These are phyloP conservation scores for Neonectria magnoliae DNA, from an alignment of 2,329 filamentous ascomycete species.

Conservation along the genomic window DNA sequence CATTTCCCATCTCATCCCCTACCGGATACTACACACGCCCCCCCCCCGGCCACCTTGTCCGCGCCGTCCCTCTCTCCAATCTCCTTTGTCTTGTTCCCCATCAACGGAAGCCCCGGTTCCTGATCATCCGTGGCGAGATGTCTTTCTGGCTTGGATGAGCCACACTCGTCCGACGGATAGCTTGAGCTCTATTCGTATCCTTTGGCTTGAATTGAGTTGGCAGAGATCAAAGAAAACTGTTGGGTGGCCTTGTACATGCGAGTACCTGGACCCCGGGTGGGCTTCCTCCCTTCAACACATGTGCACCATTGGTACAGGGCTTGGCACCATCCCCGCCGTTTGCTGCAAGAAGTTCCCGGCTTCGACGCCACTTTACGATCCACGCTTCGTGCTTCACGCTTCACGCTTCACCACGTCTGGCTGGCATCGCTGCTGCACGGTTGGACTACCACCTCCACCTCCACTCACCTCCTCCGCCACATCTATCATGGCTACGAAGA, in stretches of 20 bases:
- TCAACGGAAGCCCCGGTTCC: constrained; percentile 14
- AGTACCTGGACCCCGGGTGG: neutral
- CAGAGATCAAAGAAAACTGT: neutral
- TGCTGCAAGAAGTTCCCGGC: neutral
- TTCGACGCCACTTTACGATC: constrained; percentile 18
- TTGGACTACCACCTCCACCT: constrained; percentile 12
- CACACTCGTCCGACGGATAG: constrained; percentile 1
- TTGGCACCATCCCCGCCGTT: constrained; percentile 11
- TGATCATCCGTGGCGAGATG: constrained; percentile 21
- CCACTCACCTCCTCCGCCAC: constrained; percentile 30
- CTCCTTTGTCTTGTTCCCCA: constrained; percentile 11
- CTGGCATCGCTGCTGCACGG: too few relatives aligned
- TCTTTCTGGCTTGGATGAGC: constrained; percentile 9
- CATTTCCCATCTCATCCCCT: neutral
- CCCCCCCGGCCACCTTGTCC: neutral
- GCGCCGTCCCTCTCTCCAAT: constrained; percentile 2
- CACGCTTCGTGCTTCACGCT: constrained; percentile 19
- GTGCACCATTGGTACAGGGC: neutral
- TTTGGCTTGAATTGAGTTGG: constrained; percentile 12
- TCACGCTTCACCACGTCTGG: constrained; percentile 13
- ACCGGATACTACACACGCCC: neutral
- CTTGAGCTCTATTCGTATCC: neutral
- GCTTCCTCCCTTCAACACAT: neutral
- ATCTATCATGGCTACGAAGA: constrained; percentile 26
- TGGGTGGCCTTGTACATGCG: neutral